Evolutionary conservation across 305 asterid genomes (phyloP).

Genomic region (Striga hermonthica): DNA sequence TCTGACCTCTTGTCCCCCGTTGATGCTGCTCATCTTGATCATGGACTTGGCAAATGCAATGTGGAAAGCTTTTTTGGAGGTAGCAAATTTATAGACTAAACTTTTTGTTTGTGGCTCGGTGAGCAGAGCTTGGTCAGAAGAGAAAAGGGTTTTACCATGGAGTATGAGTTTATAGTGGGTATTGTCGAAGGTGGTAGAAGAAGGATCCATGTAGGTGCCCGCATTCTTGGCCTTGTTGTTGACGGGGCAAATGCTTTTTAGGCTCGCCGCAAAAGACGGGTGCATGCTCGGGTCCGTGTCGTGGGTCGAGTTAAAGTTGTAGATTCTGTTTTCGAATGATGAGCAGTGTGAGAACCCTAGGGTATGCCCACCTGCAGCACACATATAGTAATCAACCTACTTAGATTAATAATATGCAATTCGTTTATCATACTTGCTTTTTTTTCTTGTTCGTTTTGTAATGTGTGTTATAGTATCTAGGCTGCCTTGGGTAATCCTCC

Average conservation of each 20-base stretch:
- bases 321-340: slow-evolving; percentile 54
- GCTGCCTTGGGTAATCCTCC: too few species aligned
- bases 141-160: slow-evolving; percentile 48
- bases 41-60: slow-evolving; percentile 59
- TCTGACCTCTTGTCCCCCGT: slow-evolving; percentile 77
- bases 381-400: too few species aligned
- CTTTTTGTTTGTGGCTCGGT: slow-evolving; percentile 43
- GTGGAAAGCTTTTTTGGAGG: slow-evolving; percentile 56
- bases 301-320: slow-evolving; percentile 62
- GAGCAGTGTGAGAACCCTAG: slow-evolving; percentile 78
- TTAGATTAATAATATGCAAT: too few species aligned
- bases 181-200: slow-evolving; percentile 65
- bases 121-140: slow-evolving; percentile 70
- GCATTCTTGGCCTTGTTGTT: slow-evolving; percentile 52
- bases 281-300: slow-evolving; percentile 62
- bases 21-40: slow-evolving; percentile 82
- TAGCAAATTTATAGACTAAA: slow-evolving; percentile 62
- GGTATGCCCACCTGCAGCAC: slow-evolving; percentile 65
- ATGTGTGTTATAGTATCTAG: too few species aligned
- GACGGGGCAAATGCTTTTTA: slow-evolving; percentile 50
- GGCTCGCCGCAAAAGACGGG: slow-evolving; percentile 56
- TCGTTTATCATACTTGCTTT: too few species aligned
- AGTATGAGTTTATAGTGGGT: slow-evolving; percentile 59
- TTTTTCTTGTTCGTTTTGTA: too few species aligned
- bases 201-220: slow-evolving; percentile 63